phyloP scores from a whole-genome alignment of 2,329 filamentous ascomycete genomes.

The Juglanconis juglandina region DNA sequence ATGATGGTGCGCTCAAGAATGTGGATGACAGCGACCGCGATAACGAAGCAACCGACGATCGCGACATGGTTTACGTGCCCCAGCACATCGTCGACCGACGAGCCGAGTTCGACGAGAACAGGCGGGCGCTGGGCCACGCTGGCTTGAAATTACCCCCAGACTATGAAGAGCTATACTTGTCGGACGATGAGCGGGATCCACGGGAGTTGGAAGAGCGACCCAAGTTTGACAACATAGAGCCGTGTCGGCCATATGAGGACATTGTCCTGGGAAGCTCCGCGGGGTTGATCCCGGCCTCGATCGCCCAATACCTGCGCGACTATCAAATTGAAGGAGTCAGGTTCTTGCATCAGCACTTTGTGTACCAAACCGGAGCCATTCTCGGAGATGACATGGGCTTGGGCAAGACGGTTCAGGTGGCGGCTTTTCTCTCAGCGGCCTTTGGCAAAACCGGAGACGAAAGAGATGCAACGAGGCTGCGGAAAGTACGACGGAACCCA shows the following conservation, averaged over 20 bases:
- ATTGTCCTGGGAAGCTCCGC: conserved; percentile 71
- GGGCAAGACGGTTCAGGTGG: conserved; percentile 95
- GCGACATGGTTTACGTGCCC: conserved; percentile 53
- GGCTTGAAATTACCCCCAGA: conserved; percentile 75
- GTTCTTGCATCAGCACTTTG: conserved; percentile 84
- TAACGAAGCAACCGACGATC: conserved; percentile 23
- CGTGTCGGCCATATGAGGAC: conserved; percentile 69
- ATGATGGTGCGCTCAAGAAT: background rate
- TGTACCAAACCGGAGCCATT: conserved; percentile 86
- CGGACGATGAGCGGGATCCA: conserved; percentile 56
- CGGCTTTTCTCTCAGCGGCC: conserved; percentile 82
- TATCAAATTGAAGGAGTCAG: conserved; percentile 85
- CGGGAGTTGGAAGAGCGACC: conserved; percentile 58
- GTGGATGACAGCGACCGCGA: conserved; percentile 10
- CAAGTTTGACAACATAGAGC: conserved; percentile 59
- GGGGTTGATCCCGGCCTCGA: conserved; percentile 79
- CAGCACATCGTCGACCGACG: conserved; percentile 70
- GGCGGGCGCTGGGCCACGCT: conserved; percentile 57
- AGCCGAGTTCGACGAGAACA: conserved; percentile 62
- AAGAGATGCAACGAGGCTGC: conserved; percentile 80
- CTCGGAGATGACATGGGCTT: conserved; percentile 97
- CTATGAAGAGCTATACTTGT: conserved; percentile 73
- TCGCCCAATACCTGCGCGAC: conserved; percentile 86
- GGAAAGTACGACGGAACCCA: conserved; percentile 68
- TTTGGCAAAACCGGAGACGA: conserved; percentile 94